These are phyloP conservation scores for Aspergillus sparsus DNA, from an alignment of 495 filamentous ascomycete species.

Conservation along the genomic window DNA sequence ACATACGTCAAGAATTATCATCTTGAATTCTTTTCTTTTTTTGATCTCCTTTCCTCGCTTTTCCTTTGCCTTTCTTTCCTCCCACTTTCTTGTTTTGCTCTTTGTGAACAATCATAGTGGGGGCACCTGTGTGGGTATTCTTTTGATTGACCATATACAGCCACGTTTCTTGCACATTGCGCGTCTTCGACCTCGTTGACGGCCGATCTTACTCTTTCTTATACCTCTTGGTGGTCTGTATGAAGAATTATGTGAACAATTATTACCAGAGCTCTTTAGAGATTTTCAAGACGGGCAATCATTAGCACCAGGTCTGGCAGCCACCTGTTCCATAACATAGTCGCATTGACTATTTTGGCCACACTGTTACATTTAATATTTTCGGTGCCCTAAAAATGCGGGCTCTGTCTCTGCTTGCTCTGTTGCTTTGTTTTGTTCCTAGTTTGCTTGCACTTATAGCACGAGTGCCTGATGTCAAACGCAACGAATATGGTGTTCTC, in stretches of 20 bases:
- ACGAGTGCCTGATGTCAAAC: slow-evolving; percentile 17
- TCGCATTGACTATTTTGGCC: slow-evolving; percentile 5
- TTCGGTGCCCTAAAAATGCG: slow-evolving; percentile 20
- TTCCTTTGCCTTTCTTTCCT: slow-evolving; percentile 4
- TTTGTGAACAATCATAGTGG: slow-evolving; percentile 22
- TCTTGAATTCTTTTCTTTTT: slow-evolving; percentile 5
- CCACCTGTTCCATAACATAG: background rate
- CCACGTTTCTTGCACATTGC: slow-evolving; percentile 25
- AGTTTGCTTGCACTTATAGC: slow-evolving; percentile 22
- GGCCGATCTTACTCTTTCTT: slow-evolving; percentile 5
- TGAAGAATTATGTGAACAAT: slow-evolving; percentile 16
- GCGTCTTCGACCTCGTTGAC: slow-evolving; percentile 7
- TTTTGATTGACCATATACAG: slow-evolving; percentile 12
- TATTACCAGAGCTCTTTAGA: slow-evolving; percentile 4
- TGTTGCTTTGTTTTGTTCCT: slow-evolving; percentile 19
- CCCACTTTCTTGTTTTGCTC: background rate
- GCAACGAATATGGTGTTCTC: slow-evolving; percentile 16
- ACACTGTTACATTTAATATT: background rate
- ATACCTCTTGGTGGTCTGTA: background rate
- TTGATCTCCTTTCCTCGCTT: slow-evolving; percentile 4
- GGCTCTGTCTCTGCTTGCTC: slow-evolving; percentile 10
- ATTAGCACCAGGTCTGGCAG: background rate
- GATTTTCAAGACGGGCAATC: slow-evolving; percentile 9
- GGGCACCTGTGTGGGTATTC: slow-evolving; percentile 1
- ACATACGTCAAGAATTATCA: slow-evolving; percentile 8